Conservation (phyloP, 208 protist species). For the Entamoeba invadens region DNA sequence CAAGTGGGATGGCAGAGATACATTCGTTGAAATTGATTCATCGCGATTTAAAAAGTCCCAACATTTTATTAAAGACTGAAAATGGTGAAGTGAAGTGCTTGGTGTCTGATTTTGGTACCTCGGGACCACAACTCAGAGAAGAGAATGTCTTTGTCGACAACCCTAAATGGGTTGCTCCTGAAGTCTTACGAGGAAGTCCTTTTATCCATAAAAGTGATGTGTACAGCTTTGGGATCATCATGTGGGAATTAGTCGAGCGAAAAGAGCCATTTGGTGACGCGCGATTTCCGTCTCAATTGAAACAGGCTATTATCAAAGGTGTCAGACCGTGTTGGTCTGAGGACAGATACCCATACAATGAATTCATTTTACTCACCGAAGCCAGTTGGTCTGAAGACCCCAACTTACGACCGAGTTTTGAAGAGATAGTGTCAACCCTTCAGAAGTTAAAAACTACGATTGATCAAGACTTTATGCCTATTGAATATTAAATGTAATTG, state of each 20-base stretch:
- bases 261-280: constrained; percentile 8
- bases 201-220: constrained; percentile 45
- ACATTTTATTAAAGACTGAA: constrained; percentile 1
- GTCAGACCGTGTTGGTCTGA: too few species aligned
- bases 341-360: too few species aligned
- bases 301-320: background rate
- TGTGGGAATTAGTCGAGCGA: constrained; percentile 41
- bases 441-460: too few species aligned
- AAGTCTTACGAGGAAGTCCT: constrained; percentile 23
- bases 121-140: background rate
- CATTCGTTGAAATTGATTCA: background rate
- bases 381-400: background rate
- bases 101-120: background rate
- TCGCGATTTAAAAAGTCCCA: constrained; percentile 11
- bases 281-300: background rate
- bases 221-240: constrained; percentile 42
- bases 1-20: background rate
- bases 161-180: constrained; percentile 34
- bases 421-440: too few species aligned
- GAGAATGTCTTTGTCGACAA: background rate
- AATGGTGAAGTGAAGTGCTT: background rate
- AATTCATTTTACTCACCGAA: background rate
- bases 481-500: too few species aligned
- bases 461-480: too few species aligned
- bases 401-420: background rate